Conservation (phyloP, 345 rosid genomes). For the Camelina laxa region DNA sequence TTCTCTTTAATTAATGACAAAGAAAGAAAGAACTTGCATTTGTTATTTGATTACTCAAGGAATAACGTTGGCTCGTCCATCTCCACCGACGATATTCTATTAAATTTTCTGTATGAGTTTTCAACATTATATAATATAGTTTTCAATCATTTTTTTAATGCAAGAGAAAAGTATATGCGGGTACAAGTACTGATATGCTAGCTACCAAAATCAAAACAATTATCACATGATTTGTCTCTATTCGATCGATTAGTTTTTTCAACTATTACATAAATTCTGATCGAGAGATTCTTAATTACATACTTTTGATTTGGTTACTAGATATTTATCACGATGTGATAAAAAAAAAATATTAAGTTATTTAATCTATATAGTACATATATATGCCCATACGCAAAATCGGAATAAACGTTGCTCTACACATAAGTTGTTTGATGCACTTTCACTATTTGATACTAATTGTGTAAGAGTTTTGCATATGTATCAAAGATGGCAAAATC, state of each 20-base stretch:
- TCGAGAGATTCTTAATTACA: neutral
- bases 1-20: neutral
- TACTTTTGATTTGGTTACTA: neutral
- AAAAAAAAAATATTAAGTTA: neutral
- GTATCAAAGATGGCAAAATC: neutral
- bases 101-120: neutral
- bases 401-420: neutral
- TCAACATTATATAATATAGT: neutral
- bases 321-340: neutral
- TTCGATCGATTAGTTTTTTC: constrained; percentile 14
- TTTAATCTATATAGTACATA: neutral
- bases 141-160: constrained; percentile 10
- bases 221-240: constrained; percentile 43
- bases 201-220: constrained; percentile 39
- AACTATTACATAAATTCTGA: neutral
- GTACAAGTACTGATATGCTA: constrained; percentile 27
- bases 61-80: constrained; percentile 27
- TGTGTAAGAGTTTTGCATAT: neutral
- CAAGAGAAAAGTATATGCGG: constrained; percentile 29
- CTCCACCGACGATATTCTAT: constrained; percentile 40
- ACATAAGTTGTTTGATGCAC: neutral
- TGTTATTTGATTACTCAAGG: constrained; percentile 3
- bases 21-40: neutral
- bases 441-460: neutral
- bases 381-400: neutral